Percentiles rank a stretch among this genome's conserved stretches.
Conservation (phyloP, 1,284 basidiomycete species). For the Leccinum huronense region DNA sequence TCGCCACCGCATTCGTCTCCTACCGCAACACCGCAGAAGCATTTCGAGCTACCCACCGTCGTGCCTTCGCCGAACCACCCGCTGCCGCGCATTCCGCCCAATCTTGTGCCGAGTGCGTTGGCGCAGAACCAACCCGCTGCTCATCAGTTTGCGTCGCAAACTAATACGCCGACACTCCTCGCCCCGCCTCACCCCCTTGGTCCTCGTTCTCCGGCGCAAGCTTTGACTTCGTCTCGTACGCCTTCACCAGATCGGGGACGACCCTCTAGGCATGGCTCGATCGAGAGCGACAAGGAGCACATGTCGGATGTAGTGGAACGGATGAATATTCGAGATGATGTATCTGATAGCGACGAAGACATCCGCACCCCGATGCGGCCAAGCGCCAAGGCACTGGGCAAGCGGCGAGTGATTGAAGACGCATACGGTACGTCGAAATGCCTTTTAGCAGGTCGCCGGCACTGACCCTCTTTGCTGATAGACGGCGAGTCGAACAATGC, state of each 20-base stretch:
- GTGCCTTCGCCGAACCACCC: constrained; percentile 38
- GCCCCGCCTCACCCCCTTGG: constrained; percentile 69
- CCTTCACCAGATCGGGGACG: constrained; percentile 45
- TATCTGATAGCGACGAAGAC: constrained; percentile 35
- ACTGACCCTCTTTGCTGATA: constrained; percentile 8
- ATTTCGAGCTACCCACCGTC: constrained; percentile 37
- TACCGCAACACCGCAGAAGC: constrained; percentile 36
- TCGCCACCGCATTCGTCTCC: constrained; percentile 42
- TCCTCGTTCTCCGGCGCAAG: constrained; percentile 58
- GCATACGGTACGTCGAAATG: constrained; percentile 39
- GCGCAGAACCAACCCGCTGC: constrained; percentile 19
- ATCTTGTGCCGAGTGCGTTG: constrained; percentile 21
- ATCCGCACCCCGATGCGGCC: constrained; percentile 44
- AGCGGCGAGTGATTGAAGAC: constrained; percentile 59
- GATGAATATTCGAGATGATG: constrained; percentile 33
- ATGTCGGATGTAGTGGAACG: constrained; percentile 26
- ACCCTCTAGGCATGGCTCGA: constrained; percentile 25
- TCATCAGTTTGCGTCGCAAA: constrained; percentile 27
- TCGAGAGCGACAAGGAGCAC: constrained; percentile 25
- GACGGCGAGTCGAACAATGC: constrained; percentile 45
- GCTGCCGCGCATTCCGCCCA: constrained; percentile 39
- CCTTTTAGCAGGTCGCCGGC: not conserved
- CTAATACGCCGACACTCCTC: constrained; percentile 39
- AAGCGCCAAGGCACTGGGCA: constrained; percentile 80
- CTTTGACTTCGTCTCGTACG: constrained; percentile 47